These are phyloP conservation scores for Fusarium domesticum DNA, from an alignment of 2,329 filamentous ascomycete genomes.

Conservation along the genomic window DNA sequence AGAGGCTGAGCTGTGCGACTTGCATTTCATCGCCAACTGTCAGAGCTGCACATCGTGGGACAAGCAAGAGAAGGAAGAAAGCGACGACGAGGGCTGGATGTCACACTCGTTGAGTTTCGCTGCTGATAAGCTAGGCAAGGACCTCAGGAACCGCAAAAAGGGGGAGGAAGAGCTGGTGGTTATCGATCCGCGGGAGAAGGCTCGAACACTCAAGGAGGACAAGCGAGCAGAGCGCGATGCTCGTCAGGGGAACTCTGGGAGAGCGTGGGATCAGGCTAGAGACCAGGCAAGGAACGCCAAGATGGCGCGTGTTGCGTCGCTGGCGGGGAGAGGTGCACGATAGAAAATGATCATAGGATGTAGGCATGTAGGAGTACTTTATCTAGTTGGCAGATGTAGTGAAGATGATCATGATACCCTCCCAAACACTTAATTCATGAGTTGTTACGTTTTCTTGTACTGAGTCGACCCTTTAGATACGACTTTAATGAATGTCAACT, in stretches of 20 bases:
- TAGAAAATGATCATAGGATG: constrained; percentile 26
- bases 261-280: constrained; percentile 52
- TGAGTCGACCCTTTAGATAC: too few relatives aligned
- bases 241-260: constrained; percentile 50
- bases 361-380: neutral
- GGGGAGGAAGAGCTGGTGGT: constrained; percentile 89
- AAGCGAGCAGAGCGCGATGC: constrained; percentile 58
- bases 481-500: too few relatives aligned
- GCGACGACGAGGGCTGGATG: constrained; percentile 75
- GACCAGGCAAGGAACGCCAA: constrained; percentile 54
- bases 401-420: too few relatives aligned
- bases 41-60: constrained; percentile 90
- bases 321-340: constrained; percentile 56
- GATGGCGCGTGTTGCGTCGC: constrained; percentile 50
- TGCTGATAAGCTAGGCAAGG: constrained; percentile 87
- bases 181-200: constrained; percentile 86
- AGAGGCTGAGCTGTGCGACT: constrained; percentile 77
- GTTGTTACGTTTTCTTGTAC: too few relatives aligned
- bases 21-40: constrained; percentile 95
- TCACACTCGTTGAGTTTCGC: constrained; percentile 80
- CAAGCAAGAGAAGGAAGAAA: constrained; percentile 56
- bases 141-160: constrained; percentile 84
- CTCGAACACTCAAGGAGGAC: constrained; percentile 66
- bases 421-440: too few relatives aligned
- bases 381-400: too few relatives aligned